These are phyloP conservation scores for Voacanga thouarsii DNA, from an alignment of 257 asterid genomes.

Conservation along the genomic window DNA sequence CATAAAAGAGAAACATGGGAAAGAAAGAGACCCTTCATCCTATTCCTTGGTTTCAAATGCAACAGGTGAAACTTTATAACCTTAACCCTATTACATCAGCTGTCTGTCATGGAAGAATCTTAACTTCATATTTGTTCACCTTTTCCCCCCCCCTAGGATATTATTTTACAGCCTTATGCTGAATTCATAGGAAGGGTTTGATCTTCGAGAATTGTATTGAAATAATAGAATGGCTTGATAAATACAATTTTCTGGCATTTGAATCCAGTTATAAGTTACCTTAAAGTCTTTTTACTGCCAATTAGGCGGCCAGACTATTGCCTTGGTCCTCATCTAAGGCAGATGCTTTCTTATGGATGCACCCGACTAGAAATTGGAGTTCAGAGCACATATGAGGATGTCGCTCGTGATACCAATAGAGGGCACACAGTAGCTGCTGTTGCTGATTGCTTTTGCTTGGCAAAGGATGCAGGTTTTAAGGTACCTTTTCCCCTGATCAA, in stretches of 20 bases:
- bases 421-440: conserved; percentile 99
- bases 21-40: background rate
- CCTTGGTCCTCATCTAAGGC: conserved; percentile 98
- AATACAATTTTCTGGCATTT: conserved; percentile 5
- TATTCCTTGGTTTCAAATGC: background rate
- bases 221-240: background rate
- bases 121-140: background rate
- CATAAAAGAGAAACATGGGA: background rate
- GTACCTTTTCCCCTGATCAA: conserved; percentile 28
- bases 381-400: conserved; percentile 98
- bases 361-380: conserved; percentile 98
- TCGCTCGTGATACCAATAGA: conserved; percentile 96
- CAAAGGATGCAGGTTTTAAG: conserved; percentile 99
- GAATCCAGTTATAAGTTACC: conserved; percentile 8
- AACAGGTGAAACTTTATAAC: background rate
- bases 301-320: conserved; percentile 96
- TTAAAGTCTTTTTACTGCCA: conserved; percentile 7
- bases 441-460: conserved; percentile 98
- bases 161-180: background rate
- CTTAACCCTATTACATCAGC: background rate
- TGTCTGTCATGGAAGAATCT: background rate
- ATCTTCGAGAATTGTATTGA: background rate
- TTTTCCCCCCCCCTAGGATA: background rate
- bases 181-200: background rate
- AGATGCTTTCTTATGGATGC: conserved; percentile 96